Evolutionary conservation across 2,329 filamentous ascomycete genomes (phyloP), one percentile per base, ranked within the genome.

Genomic region (Niveomyces coronatus): DNA sequence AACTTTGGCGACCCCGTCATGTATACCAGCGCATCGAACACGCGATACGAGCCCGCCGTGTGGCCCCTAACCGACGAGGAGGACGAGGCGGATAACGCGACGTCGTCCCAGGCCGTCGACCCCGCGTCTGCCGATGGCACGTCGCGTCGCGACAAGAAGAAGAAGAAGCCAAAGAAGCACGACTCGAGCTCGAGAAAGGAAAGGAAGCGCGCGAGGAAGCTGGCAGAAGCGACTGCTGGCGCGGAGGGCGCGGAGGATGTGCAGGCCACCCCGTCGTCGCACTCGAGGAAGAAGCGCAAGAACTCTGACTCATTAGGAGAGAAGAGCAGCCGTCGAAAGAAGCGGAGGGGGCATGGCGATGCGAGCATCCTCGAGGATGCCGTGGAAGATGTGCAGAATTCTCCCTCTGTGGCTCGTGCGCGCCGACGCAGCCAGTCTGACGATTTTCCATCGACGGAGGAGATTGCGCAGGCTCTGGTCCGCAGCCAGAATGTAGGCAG

Each of bases 1-100:
- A 54, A 60, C 35, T 61, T 61, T 40, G 58, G 57, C 16, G 39
- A 54, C 17, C 52, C 62, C 35, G 55, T 61, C 33, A 57, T 62
- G 50, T 62, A 62, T 37, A 56, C 61, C 42, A 62, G 58, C 49
- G n/a, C n/a, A n/a, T n/a, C n/a, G n/a, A n/a, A n/a, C n/a, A n/a
- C n/a, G n/a, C n/a, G n/a, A n/a, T n/a, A n/a, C n/a, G n/a, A n/a
- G n/a, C n/a, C n/a, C n/a, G n/a, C n/a, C n/a, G n/a, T n/a, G n/a
- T n/a, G n/a, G n/a, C n/a, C n/a, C n/a, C n/a, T n/a, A n/a, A n/a
- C n/a, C n/a, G n/a, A n/a, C n/a, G n/a, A n/a, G n/a, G n/a, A n/a
- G n/a, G n/a, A n/a, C n/a, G n/a, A n/a, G n/a, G n/a, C n/a, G n/a
- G 61, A 58, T 44, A 45, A 53, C 33, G 47, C 51, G n/a, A 54